Evolutionary conservation across 805 yeast species (phyloP).

Genomic region (Priceomyces haplophilus): DNA sequence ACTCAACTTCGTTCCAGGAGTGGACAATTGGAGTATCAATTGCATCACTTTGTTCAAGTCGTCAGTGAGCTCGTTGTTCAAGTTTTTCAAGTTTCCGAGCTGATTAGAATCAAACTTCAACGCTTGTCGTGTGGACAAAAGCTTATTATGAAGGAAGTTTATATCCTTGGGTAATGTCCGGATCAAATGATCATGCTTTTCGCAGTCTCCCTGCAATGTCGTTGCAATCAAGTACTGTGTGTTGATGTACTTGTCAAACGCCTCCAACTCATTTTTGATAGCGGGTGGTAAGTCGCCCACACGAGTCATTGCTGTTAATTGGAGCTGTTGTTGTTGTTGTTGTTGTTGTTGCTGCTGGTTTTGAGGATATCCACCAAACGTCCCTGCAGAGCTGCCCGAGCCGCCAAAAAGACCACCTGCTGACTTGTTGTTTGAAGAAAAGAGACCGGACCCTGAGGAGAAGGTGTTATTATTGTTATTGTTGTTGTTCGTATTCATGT

Average conservation of each 20-base stretch:
- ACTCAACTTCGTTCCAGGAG: constrained; percentile 56
- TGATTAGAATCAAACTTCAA: constrained; percentile 45
- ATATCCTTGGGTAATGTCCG: constrained; percentile 74
- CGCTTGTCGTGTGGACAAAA: constrained; percentile 65
- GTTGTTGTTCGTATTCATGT: no score
- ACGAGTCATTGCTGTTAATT: constrained; percentile 68
- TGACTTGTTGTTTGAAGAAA: constrained; percentile 4
- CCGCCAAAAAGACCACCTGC: constrained; percentile 25
- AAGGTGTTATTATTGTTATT: constrained; percentile 2
- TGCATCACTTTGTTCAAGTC: constrained; percentile 55
- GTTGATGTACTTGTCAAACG: constrained; percentile 68
- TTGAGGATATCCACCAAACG: background rate
- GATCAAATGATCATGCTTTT: constrained; percentile 61
- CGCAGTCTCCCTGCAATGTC: constrained; percentile 56
- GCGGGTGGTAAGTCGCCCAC: constrained; percentile 72
- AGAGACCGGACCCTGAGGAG: background rate
- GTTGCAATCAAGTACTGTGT: constrained; percentile 72
- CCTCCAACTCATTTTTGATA: constrained; percentile 65
- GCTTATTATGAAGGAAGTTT: constrained; percentile 56
- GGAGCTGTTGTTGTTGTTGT: constrained; percentile 31
- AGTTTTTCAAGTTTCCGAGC: constrained; percentile 29
- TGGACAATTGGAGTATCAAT: constrained; percentile 48
- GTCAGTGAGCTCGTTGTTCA: constrained; percentile 41
- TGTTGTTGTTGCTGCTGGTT: no score
- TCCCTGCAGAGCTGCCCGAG: background rate